A percentile compares a stretch with the other conserved stretches of the same genome.
Conservation (phyloP, 164 flowering plant genomes). For the Tinospora cordifolia region DNA sequence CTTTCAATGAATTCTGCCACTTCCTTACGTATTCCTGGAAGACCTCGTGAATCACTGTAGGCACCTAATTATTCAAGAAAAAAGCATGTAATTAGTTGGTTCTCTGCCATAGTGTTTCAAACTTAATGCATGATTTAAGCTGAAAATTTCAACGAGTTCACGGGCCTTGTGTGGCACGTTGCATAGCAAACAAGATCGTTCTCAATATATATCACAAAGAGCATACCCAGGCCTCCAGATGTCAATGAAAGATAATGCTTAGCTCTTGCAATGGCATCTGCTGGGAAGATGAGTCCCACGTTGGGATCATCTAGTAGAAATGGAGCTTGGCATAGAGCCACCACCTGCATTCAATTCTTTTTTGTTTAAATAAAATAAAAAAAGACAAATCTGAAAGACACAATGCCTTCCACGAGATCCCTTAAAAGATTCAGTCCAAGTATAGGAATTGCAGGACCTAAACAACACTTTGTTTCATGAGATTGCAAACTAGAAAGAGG, state of each 20-base stretch:
- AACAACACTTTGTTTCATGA: background rate
- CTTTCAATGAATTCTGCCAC: constrained; percentile 87
- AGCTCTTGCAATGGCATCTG: constrained; percentile 94
- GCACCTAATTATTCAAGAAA: constrained; percentile 52
- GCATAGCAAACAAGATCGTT: background rate
- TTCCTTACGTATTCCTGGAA: constrained; percentile 92
- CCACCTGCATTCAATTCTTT: constrained; percentile 47
- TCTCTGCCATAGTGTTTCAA: background rate
- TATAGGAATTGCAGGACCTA: background rate
- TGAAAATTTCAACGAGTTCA: background rate
- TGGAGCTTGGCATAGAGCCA: constrained; percentile 98
- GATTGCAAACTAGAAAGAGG: background rate
- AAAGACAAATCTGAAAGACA: background rate
- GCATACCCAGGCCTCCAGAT: constrained; percentile 86
- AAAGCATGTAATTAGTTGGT: background rate
- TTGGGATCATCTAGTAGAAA: constrained; percentile 92
- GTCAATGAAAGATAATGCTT: constrained; percentile 81
- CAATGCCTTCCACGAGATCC: background rate
- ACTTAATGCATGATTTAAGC: background rate
- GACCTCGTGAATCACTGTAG: constrained; percentile 94
- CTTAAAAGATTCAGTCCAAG: background rate
- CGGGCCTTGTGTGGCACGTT: background rate
- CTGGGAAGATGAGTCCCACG: constrained; percentile 89
- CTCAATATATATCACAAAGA: background rate
- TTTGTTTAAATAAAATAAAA: background rate